phyloP scores from a whole-genome alignment of 805 yeast genomes.

The Isabelozyma pseudorhagii region DNA sequence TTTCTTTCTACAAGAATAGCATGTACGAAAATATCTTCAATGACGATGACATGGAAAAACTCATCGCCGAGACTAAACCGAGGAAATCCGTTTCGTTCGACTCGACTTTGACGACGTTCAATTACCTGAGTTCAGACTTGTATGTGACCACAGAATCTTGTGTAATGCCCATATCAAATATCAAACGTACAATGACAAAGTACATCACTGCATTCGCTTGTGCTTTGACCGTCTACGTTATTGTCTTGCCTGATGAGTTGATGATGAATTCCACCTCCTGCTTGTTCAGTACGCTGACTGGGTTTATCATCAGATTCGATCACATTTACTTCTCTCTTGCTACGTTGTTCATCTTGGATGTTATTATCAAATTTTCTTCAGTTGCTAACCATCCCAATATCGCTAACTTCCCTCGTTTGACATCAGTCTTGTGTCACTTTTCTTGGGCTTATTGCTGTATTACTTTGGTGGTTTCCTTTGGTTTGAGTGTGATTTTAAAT shows the following conservation, averaged over 20 bases:
- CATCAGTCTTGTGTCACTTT: conserved; percentile 13
- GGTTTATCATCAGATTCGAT: conserved; percentile 18
- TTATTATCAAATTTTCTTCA: conserved; percentile 6
- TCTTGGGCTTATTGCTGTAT: conserved; percentile 20
- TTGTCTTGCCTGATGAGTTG: conserved; percentile 9
- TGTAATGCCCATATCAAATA: neutral
- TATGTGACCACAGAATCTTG: conserved; percentile 1
- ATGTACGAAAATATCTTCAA: conserved; percentile 2
- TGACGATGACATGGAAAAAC: conserved; percentile 3
- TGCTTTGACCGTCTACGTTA: neutral
- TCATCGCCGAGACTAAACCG: conserved; percentile 1
- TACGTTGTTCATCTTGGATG: conserved; percentile 9
- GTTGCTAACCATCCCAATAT: conserved; percentile 10
- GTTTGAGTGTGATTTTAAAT: conserved; percentile 11
- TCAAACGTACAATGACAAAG: neutral
- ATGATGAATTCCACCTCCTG: conserved; percentile 18
- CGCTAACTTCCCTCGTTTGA: conserved; percentile 11
- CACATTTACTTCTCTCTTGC: conserved; percentile 18
- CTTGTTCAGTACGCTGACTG: conserved; percentile 4
- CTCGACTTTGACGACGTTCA: conserved; percentile 10
- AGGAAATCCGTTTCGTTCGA: conserved; percentile 16
- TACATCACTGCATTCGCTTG: neutral
- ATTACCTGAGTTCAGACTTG: conserved; percentile 6
- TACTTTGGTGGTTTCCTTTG: conserved; percentile 8
- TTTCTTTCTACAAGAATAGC: conserved; percentile 3